Evolutionary conservation across 2,329 filamentous ascomycete species (phyloP), one percentile per base, ranked within the genome.

Genomic region (Metarhizium humberi): DNA sequence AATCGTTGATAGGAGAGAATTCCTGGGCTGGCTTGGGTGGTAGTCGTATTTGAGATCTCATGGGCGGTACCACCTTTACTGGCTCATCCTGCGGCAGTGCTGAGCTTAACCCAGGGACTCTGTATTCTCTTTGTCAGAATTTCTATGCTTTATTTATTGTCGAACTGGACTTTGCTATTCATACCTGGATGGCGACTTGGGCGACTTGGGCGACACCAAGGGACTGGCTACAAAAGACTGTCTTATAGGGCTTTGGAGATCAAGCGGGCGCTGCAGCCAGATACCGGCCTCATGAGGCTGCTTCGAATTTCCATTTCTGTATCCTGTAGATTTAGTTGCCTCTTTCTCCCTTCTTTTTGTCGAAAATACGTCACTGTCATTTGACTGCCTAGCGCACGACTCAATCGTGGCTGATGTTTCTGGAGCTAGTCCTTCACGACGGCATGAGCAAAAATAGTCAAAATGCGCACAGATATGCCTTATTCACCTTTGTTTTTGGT

Each of bases 161-260:
- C 11, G 38, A 16, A 40, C 13, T 16, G 11, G 5, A 40, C 11
- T 40, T 25, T 32, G n/a, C 16, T 13, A 11, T 29, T 14, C 48
- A 18, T 56, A 56, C 51, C 48, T 56, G 13, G 51, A 42, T 49
- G 48, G 55, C 36, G 43, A 51, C 42, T 30, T 32, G 32, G 48
- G 55, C 36, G 29, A 51, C 42, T 30, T 32, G 32, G 40, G 46
- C 14, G 30, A 32, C 5, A 25, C n/a, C 20, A 46, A 30, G 14
- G 8, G 52, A 40, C 48, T 32, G 32, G 45, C 10, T 11, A 43
- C 46, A 6, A 57, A 54, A 4, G 55, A 57, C 38, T 40, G 52
- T 50, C 29, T 50, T 30, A 55, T 40, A 11, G 55, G 55, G 43
- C 55, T 57, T 32, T 40, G 52, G 14, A 57, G 38, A 30, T 47